Conservation (phyloP, 306 rosid genomes). For the Carpinus fangiana region DNA sequence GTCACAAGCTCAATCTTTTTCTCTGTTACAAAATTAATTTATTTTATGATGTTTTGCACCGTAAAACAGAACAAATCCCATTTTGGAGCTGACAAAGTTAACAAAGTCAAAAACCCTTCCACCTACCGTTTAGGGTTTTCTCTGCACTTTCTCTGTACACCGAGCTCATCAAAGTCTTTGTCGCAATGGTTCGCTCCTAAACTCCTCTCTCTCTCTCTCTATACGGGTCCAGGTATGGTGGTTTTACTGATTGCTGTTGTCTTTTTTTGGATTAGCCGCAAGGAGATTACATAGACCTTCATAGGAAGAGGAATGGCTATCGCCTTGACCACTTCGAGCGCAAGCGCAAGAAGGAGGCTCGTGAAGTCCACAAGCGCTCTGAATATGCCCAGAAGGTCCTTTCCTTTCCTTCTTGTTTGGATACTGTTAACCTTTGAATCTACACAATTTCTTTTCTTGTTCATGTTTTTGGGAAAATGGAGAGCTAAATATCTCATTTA, state of each 20-base stretch:
- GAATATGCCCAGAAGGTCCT: slow-evolving; percentile 75
- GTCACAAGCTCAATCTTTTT: background rate
- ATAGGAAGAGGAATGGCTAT: slow-evolving; percentile 80
- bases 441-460: background rate
- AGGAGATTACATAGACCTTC: slow-evolving; percentile 96
- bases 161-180: background rate
- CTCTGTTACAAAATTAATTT: too few species aligned
- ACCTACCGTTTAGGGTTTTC: background rate
- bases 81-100: background rate
- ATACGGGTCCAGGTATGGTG: background rate
- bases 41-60: background rate
- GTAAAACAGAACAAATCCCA: background rate
- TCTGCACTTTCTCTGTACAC: background rate
- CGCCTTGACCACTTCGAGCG: slow-evolving; percentile 88
- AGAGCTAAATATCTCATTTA: background rate
- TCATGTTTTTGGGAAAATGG: background rate
- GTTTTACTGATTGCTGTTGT: slow-evolving; percentile 3
- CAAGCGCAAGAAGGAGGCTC: slow-evolving; percentile 90
- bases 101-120: too few species aligned
- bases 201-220: background rate
- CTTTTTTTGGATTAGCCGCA: slow-evolving; percentile 59
- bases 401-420: background rate
- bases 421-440: background rate
- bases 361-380: slow-evolving; percentile 78
- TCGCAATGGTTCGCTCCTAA: slow-evolving; percentile 33